Percentiles rank a stretch among this genome's conserved stretches.
Conservation (phyloP, 192 early-diverging fungal genomes). For the Rhizophagus clarus region DNA sequence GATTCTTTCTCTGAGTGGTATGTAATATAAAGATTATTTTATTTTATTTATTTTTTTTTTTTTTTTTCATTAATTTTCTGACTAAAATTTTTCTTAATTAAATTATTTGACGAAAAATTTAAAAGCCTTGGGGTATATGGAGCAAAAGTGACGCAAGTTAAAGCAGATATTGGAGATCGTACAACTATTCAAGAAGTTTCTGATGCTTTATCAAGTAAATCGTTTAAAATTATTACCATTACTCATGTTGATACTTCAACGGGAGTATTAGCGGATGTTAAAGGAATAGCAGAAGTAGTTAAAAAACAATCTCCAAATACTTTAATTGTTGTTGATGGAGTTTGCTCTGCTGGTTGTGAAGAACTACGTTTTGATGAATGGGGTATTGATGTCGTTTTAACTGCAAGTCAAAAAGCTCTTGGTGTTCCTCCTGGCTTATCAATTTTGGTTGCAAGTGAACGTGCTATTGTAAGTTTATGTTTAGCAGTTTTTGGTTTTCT, state of each 20-base stretch:
- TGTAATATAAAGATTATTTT: slow-evolving; percentile 26
- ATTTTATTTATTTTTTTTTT: too few relatives aligned
- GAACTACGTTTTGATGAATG: slow-evolving; percentile 90
- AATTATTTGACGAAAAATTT: not conserved
- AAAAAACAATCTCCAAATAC: slow-evolving; percentile 79
- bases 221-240: slow-evolving; percentile 87
- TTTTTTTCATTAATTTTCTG: not conserved
- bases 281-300: slow-evolving; percentile 74
- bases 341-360: slow-evolving; percentile 94
- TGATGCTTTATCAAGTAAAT: slow-evolving; percentile 60
- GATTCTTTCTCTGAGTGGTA: slow-evolving; percentile 93
- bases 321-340: slow-evolving; percentile 91
- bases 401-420: slow-evolving; percentile 94
- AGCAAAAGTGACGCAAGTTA: slow-evolving; percentile 78
- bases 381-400: slow-evolving; percentile 90
- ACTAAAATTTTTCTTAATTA: too few relatives aligned
- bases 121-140: slow-evolving; percentile 83
- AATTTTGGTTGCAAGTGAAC: slow-evolving; percentile 81
- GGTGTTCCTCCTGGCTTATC: slow-evolving; percentile 93
- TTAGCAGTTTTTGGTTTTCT: not conserved
- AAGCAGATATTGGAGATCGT: slow-evolving; percentile 68
- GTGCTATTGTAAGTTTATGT: slow-evolving; percentile 54
- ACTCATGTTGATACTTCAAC: slow-evolving; percentile 98
- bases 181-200: slow-evolving; percentile 70
- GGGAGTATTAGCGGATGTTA: slow-evolving; percentile 85